Percentiles rank a stretch among this genome's conserved stretches.
Conservation (phyloP, 2,329 filamentous ascomycete genomes). For the Trichoderma sp. region DNA sequence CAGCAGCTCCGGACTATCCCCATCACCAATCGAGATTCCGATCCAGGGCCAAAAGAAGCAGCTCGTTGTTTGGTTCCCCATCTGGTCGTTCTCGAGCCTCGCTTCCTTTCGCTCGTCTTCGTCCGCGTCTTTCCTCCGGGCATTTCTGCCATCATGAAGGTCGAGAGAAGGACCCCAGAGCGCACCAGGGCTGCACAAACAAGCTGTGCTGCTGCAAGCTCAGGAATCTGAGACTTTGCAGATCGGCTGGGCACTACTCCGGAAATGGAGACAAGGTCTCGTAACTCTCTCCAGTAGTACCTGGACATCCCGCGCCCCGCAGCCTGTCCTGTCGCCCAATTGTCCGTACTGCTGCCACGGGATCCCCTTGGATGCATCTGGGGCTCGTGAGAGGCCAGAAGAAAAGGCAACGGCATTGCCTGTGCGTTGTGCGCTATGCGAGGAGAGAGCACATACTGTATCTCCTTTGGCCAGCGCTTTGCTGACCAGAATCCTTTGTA, state of each 20-base stretch:
- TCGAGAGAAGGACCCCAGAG: not conserved
- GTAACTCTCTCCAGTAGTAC: slow-evolving; percentile 12
- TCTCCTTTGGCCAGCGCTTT: not conserved
- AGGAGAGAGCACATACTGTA: not conserved
- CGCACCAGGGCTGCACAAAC: slow-evolving; percentile 10
- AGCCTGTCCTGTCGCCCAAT: not conserved
- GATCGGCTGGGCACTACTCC: slow-evolving; percentile 29
- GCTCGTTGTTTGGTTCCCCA: not conserved
- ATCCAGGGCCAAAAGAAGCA: not conserved
- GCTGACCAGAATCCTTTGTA: not conserved
- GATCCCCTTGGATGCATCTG: slow-evolving; percentile 1
- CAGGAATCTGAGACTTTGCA: slow-evolving; percentile 37
- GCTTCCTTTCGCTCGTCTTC: not conserved
- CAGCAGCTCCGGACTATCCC: not conserved
- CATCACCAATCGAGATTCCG: slow-evolving; percentile 17
- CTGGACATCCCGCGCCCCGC: slow-evolving; percentile 20
- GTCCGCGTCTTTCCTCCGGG: not conserved
- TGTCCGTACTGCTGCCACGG: slow-evolving; percentile 3
- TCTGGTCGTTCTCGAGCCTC: not conserved
- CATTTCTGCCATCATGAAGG: not conserved
- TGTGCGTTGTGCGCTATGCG: not conserved
- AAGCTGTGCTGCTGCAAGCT: not conserved
- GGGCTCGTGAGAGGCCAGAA: not conserved
- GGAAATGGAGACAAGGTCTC: slow-evolving; percentile 27
- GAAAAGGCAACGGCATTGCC: not conserved